Evolutionary conservation across 2,329 filamentous ascomycete species (phyloP).

Genomic region (Claviceps paspali): DNA sequence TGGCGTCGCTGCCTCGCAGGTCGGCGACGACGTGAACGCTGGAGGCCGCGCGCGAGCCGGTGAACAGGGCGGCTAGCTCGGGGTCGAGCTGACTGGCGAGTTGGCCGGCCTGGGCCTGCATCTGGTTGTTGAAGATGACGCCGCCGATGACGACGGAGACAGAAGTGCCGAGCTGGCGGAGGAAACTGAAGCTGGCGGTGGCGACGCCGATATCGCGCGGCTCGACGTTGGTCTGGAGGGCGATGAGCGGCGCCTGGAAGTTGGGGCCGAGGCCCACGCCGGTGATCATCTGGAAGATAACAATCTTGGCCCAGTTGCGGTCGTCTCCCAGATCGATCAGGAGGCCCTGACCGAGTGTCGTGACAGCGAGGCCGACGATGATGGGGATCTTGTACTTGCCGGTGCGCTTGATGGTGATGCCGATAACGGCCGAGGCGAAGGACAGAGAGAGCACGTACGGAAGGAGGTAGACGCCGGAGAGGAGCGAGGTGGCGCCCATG

Average conservation of each 20-base stretch:
- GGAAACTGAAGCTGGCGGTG: conserved; percentile 51
- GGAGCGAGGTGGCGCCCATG: conserved; percentile 49
- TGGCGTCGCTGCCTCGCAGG: conserved; percentile 30
- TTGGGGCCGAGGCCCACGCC: conserved; percentile 52
- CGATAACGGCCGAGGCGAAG: conserved; percentile 40
- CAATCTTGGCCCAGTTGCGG: conserved; percentile 37
- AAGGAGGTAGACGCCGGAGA: conserved; percentile 61
- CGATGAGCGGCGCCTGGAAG: conserved; percentile 54
- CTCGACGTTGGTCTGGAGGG: conserved; percentile 47
- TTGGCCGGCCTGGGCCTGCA: conserved; percentile 37
- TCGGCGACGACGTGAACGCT: conserved; percentile 41
- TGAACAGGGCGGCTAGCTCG: conserved; percentile 33
- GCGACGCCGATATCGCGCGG: conserved; percentile 52
- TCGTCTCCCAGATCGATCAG: conserved; percentile 45
- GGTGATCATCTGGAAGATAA: conserved; percentile 46
- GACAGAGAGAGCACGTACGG: conserved; percentile 56
- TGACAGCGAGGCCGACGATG: conserved; percentile 39
- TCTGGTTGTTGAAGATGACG: conserved; percentile 66
- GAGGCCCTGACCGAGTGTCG: conserved; percentile 49
- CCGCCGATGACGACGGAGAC: conserved; percentile 58
- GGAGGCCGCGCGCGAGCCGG: conserved; percentile 44
- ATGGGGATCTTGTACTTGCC: conserved; percentile 51
- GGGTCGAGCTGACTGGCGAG: conserved; percentile 35
- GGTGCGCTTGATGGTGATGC: conserved; percentile 44
- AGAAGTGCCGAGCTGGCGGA: conserved; percentile 52